These are phyloP conservation scores for Kwoniella shandongensis DNA, from an alignment of 768 basidiomycete genomes.

Conservation along the genomic window DNA sequence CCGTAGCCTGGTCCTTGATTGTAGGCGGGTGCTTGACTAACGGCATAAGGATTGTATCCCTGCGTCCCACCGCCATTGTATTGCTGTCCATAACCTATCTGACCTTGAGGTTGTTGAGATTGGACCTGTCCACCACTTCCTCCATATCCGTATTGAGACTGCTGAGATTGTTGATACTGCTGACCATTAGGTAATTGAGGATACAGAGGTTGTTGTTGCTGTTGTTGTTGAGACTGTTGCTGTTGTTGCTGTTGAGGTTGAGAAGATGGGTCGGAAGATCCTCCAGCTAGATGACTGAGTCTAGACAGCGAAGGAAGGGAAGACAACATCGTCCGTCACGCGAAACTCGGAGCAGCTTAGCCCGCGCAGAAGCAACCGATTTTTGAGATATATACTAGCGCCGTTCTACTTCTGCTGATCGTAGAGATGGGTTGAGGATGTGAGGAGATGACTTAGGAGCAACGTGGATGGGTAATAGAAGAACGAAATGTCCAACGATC, in stretches of 20 bases:
- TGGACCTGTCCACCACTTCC: not conserved
- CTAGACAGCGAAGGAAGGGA: slow-evolving; percentile 23
- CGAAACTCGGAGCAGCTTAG: not conserved
- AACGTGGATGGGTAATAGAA: not conserved
- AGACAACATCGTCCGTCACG: slow-evolving; percentile 13
- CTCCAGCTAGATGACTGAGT: slow-evolving; percentile 11
- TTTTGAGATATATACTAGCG: not conserved
- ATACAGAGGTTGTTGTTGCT: slow-evolving; percentile 9
- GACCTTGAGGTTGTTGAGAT: not conserved
- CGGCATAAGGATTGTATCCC: slow-evolving; percentile 5
- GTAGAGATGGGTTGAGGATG: not conserved
- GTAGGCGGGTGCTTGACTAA: not conserved
- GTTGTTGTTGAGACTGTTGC: slow-evolving; percentile 7
- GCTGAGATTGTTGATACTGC: not conserved
- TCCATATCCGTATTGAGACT: slow-evolving; percentile 1
- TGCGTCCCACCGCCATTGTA: not conserved
- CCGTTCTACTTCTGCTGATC: not conserved
- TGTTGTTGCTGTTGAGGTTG: slow-evolving; percentile 11
- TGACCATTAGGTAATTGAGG: slow-evolving; percentile 13
- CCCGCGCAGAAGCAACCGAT: not conserved
- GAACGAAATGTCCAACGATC: too few relatives aligned
- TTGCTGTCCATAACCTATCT: not conserved
- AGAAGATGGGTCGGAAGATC: not conserved
- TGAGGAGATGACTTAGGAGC: not conserved
- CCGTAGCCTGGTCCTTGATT: too few relatives aligned